phyloP scores from a whole-genome alignment of 768 basidiomycete species.

The Cubamyces sp. region DNA sequence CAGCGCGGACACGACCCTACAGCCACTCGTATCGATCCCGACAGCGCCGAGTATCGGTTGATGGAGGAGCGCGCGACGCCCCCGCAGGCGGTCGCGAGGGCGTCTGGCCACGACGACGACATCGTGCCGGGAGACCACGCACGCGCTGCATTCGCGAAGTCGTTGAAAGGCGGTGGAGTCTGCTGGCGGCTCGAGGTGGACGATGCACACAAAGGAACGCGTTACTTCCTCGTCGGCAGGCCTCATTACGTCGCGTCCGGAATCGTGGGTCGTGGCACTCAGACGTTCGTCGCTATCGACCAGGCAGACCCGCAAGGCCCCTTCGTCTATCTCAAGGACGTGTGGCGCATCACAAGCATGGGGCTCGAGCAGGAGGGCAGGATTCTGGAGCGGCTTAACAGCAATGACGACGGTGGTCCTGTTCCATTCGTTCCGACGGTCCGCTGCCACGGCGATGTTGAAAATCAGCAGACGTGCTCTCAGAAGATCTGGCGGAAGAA shows the following conservation, averaged over 20 bases:
- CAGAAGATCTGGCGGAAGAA: background rate
- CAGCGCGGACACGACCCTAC: constrained; percentile 11
- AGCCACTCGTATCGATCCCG: background rate
- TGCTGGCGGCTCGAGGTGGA: constrained; percentile 5
- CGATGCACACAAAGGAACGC: background rate
- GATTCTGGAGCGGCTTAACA: constrained; percentile 2
- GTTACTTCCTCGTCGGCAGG: background rate
- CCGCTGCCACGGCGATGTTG: constrained; percentile 6
- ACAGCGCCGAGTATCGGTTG: background rate
- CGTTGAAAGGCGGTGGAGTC: background rate
- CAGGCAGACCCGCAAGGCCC: background rate
- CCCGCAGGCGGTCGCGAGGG: background rate
- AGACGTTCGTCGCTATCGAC: background rate
- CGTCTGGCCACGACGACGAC: no score
- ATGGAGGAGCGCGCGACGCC: background rate
- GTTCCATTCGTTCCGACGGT: constrained; percentile 2
- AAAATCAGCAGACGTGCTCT: background rate
- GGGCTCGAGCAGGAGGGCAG: constrained; percentile 1
- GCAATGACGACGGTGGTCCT: background rate
- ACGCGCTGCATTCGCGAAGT: background rate
- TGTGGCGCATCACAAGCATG: constrained; percentile 1
- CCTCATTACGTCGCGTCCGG: background rate
- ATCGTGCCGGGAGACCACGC: background rate
- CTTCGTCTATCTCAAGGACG: constrained; percentile 13
- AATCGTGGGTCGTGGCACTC: background rate